Evolutionary conservation across 306 rosid genomes (phyloP).

Genomic region (Chamaecrista fasciculata): DNA sequence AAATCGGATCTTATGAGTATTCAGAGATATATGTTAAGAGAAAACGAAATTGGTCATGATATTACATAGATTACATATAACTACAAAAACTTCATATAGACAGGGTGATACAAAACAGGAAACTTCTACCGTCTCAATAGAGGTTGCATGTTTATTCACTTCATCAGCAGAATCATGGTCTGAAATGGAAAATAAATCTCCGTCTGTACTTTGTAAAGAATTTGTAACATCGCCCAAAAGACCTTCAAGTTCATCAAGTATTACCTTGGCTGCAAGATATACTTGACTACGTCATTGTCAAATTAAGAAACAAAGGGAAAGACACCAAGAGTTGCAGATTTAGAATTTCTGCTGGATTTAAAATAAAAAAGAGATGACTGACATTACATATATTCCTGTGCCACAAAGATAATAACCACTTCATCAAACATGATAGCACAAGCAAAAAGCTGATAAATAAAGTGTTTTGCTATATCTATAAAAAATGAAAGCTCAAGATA

Average conservation of each 20-base stretch:
- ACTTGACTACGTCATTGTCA: conserved; percentile 25
- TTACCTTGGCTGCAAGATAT: conserved; percentile 28
- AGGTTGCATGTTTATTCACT: no score
- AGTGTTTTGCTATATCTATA: not conserved
- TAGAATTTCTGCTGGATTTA: not conserved
- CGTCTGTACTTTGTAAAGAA: conserved; percentile 31
- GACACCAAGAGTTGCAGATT: not conserved
- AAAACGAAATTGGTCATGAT: not conserved
- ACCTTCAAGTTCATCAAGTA: conserved; percentile 50
- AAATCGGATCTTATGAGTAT: not conserved
- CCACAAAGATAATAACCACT: not conserved
- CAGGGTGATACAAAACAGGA: no score
- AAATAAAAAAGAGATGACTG: not conserved
- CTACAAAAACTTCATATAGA: not conserved
- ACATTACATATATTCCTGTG: conserved; percentile 2
- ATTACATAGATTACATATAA: not conserved
- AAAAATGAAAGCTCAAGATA: not conserved
- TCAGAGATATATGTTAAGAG: not conserved
- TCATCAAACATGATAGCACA: not conserved
- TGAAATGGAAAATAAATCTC: conserved; percentile 8
- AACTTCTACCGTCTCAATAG: no score
- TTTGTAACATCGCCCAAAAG: conserved; percentile 46
- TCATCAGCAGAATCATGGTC: conserved; percentile 29
- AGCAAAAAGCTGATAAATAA: not conserved
- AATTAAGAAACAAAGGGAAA: conserved; percentile 19